phyloP scores from a whole-genome alignment of 768 basidiomycete species.

The Rhodotorula paludigena region DNA sequence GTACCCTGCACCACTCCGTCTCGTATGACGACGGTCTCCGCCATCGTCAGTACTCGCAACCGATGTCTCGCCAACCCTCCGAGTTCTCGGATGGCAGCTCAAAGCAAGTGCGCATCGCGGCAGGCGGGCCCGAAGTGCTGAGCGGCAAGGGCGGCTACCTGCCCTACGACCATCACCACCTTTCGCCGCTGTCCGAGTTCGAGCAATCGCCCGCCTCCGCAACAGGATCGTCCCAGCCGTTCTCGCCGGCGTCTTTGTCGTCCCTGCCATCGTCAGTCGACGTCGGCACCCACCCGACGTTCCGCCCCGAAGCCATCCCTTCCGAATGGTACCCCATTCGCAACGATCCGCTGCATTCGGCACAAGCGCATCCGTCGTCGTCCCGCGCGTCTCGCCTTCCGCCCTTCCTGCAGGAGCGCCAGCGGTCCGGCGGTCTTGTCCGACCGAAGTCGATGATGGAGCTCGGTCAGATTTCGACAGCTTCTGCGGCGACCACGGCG shows the following conservation, averaged over 20 bases:
- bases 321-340: background rate
- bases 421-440: slow-evolving; percentile 8
- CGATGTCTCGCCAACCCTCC: slow-evolving; percentile 13
- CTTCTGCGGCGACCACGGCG: background rate
- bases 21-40: slow-evolving; percentile 29
- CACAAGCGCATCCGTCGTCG: background rate
- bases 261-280: slow-evolving; percentile 35
- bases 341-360: background rate
- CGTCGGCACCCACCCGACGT: slow-evolving; percentile 22
- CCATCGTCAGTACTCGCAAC: background rate
- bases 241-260: slow-evolving; percentile 30
- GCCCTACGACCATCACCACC: slow-evolving; percentile 19
- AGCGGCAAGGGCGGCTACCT: slow-evolving; percentile 7
- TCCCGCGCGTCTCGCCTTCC: slow-evolving; percentile 29
- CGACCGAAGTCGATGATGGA: slow-evolving; percentile 41
- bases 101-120: slow-evolving; percentile 27
- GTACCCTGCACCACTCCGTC: slow-evolving; percentile 22
- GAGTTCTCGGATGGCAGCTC: background rate
- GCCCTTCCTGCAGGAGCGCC: slow-evolving; percentile 31
- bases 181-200: slow-evolving; percentile 33
- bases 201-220: slow-evolving; percentile 18
- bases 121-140: slow-evolving; percentile 22
- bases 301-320: background rate
- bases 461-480: slow-evolving; percentile 13
- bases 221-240: slow-evolving; percentile 21